A percentile compares a stretch with the other conserved stretches of the same genome.
Evolutionary conservation across 441 rosid species (phyloP).

Genomic region (Pelargonium exstipulatum): DNA sequence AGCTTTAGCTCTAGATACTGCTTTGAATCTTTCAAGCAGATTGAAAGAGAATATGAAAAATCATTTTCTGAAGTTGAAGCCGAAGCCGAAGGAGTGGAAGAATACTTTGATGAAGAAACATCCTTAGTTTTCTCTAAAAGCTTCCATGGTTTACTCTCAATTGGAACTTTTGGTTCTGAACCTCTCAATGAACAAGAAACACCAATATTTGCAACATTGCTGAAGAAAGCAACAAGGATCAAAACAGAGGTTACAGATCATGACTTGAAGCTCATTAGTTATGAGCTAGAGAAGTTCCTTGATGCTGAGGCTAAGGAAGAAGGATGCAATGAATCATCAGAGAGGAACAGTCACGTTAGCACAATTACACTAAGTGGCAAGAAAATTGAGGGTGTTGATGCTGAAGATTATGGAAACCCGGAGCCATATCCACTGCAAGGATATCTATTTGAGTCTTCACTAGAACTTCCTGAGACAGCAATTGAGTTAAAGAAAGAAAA

Average conservation of each 20-base stretch:
- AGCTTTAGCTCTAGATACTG: constrained; percentile 38
- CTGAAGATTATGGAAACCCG: constrained; percentile 37
- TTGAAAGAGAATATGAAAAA: constrained; percentile 37
- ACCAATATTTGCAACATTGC: constrained; percentile 54
- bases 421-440: constrained; percentile 66
- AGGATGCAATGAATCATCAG: constrained; percentile 44
- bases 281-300: constrained; percentile 65
- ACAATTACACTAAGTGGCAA: constrained; percentile 46
- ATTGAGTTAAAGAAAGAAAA: constrained; percentile 47
- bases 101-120: constrained; percentile 32
- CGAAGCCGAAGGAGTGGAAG: constrained; percentile 26
- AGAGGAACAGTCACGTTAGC: constrained; percentile 61
- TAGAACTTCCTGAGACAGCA: constrained; percentile 49
- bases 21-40: constrained; percentile 28
- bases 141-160: constrained; percentile 77
- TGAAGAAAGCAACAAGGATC: constrained; percentile 37
- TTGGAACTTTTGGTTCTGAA: constrained; percentile 80
- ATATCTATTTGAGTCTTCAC: constrained; percentile 62
- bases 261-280: constrained; percentile 55
- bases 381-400: constrained; percentile 37
- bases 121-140: constrained; percentile 37
- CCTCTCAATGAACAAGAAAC: constrained; percentile 50
- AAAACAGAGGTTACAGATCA: constrained; percentile 45
- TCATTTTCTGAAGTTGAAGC: constrained; percentile 32
- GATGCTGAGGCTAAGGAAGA: constrained; percentile 73